Evolutionary conservation across 805 yeast species (phyloP), one percentile per base, ranked within the genome.

Genomic region (Tetrapisispora fleetii): DNA sequence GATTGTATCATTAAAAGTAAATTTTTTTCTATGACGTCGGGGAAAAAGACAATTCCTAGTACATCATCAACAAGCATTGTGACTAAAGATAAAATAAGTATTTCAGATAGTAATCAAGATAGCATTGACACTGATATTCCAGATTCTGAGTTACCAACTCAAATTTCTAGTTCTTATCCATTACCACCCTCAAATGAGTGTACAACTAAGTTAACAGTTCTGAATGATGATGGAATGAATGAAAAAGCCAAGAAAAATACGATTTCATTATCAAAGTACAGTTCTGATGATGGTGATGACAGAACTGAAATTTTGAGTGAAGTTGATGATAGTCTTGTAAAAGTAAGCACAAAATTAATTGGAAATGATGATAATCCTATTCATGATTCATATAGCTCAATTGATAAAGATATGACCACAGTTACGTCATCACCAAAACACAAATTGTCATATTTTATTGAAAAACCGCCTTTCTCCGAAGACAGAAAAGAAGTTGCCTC

Each of bases 121-220:
- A 53, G 50, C 19, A 44, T 54, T 27, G 58, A 57, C 17, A 61
- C 67, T 3, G 64, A 59, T 43, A 46, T 59, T 17, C 60, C 66
- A 3, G 62, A 59, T 28, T 62, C 67, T 13, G 50, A 53, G 39
- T 24, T 56, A 9, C 55, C 64, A 2, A 62, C 66, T 5, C 57
- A 60, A 30, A 43, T 59, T 5, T 54, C 65, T 10, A 60, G 62
- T 40, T 54, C 58, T 1, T 53, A 47, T 30, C 14, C 35, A 13
- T 16, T 17, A 6, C 38, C 3, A 9, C n/a, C 38, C 5, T 36
- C 38, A 36, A 36, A 13, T 4, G 5, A 36, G 4, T 16, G 13
- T 36, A 9, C 18, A 3, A 24, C 4, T 6, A n/a, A n/a, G 17
- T 5, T 18, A 4, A 17, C 22, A 8, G 5, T 11, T 6, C 13